These are phyloP conservation scores for Microstroma glucosiphilum DNA, from an alignment of 1,284 basidiomycete genomes.

Conservation along the genomic window DNA sequence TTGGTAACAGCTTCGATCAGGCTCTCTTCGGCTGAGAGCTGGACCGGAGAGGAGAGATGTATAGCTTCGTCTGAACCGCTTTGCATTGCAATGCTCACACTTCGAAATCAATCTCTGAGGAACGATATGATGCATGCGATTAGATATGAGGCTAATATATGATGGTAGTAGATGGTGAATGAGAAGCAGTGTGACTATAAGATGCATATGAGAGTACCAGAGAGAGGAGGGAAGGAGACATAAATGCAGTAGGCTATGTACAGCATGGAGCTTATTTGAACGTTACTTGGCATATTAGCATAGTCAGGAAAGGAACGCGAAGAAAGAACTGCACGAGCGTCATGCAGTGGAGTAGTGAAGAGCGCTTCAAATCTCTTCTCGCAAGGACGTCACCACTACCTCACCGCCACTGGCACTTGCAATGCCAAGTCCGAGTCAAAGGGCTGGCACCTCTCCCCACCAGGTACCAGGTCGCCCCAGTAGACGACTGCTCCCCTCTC, in stretches of 20 bases:
- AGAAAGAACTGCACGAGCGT: too few relatives aligned
- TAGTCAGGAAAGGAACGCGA: too few relatives aligned
- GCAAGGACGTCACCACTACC: too few relatives aligned
- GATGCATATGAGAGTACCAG: background rate
- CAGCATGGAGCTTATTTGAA: too few relatives aligned
- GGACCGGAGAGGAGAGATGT: background rate
- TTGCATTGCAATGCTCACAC: too few relatives aligned
- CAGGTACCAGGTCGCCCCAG: constrained; percentile 69
- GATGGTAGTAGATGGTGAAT: background rate
- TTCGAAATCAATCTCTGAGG: background rate
- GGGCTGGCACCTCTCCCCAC: constrained; percentile 58
- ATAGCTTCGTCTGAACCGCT: too few relatives aligned
- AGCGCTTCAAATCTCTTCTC: too few relatives aligned
- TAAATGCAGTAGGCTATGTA: too few relatives aligned
- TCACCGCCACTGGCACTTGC: constrained; percentile 28
- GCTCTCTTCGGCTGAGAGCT: background rate
- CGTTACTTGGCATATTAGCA: too few relatives aligned
- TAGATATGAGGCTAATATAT: background rate
- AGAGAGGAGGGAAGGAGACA: too few relatives aligned
- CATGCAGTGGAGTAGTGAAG: too few relatives aligned
- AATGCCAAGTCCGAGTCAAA: constrained; percentile 39
- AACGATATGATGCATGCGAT: background rate
- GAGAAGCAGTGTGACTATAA: background rate
- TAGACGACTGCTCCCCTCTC: constrained; percentile 62
- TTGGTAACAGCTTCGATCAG: constrained; percentile 1